A percentile compares a stretch with the other conserved stretches of the same genome.
These are phyloP conservation scores for Diaporthe citriasiana DNA, from an alignment of 2,329 filamentous ascomycete species.

Conservation along the genomic window DNA sequence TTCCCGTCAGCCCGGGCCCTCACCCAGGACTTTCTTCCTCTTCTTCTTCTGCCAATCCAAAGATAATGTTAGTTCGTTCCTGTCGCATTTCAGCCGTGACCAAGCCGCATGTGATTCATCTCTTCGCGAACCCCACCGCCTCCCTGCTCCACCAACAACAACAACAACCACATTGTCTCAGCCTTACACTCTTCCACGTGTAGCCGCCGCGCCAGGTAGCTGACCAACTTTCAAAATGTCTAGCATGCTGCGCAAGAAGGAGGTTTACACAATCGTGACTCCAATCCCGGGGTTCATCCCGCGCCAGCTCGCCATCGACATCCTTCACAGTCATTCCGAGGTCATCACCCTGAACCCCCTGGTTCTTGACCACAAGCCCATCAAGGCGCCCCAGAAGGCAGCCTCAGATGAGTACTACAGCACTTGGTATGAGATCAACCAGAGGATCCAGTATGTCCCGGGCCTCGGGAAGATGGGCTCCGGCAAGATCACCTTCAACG, in stretches of 20 bases:
- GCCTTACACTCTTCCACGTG: background rate
- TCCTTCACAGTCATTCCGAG: constrained; percentile 78
- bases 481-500: constrained; percentile 77
- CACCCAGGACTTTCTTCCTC: background rate
- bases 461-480: constrained; percentile 76
- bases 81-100: constrained; percentile 18
- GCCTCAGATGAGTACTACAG: constrained; percentile 79
- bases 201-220: constrained; percentile 20
- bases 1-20: background rate
- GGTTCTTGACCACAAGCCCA: constrained; percentile 73
- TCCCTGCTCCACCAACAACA: background rate
- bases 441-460: constrained; percentile 77
- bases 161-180: constrained; percentile 5
- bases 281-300: constrained; percentile 79
- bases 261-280: constrained; percentile 77
- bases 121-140: constrained; percentile 3
- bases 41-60: background rate
- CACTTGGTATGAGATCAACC: constrained; percentile 80
- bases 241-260: constrained; percentile 72
- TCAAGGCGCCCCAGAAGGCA: constrained; percentile 76
- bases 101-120: constrained; percentile 32
- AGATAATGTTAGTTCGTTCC: constrained; percentile 27
- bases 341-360: constrained; percentile 80
- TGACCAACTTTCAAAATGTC: constrained; percentile 40
- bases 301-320: constrained; percentile 79